Evolutionary conservation across 2,329 filamentous ascomycete genomes (phyloP), one percentile per base, ranked within the genome.

Genomic region (Colletotrichum chlorophyti): DNA sequence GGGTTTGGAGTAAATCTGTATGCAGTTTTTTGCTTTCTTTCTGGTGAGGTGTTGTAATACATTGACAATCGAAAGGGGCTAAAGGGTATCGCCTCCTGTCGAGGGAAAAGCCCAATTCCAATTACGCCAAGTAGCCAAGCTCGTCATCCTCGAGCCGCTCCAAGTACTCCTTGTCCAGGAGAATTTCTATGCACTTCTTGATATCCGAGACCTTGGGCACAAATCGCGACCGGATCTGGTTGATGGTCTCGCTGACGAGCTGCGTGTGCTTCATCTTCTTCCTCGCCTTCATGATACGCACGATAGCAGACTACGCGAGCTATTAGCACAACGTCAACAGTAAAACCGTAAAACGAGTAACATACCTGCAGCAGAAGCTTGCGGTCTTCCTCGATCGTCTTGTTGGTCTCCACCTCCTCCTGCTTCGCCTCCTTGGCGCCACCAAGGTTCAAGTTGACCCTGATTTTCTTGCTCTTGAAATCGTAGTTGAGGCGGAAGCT

Each of bases 121-220:
- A 60, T 84, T 85, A 97, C 67, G 94, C 94, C 64, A 98, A 87
- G 74, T 98, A 98, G 55, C 94, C 92, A 60, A 99, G 84, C 71
- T 97, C 93, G 70, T 98, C 95, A 52, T 91, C 93, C 43, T 98
- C 95, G 58, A 98, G 79, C 55, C 95, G 91, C 81, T 99, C 95
- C 45, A 99, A 85, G 70, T 99, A 99, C 75, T 99, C 95, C 82
- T 99, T 99, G 81, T 99, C 95, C 64, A 99, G 88, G 35, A 99
- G 83, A 64, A 97, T 97, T 76, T 99, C 95, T 72, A 99, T 98
- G 76, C 95, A 97, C 80, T 98, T 99, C 82, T 99, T 99, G 84
- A 99, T 99, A 67, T 99, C 95, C 14, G 86, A 83, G 26, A 99
- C 85, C 78, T 96, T 96, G 35, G 95, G 95, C 57, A 93, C 88